Conservation (phyloP, 805 yeast species). For the Groenewaldozyma salmanticensis region DNA sequence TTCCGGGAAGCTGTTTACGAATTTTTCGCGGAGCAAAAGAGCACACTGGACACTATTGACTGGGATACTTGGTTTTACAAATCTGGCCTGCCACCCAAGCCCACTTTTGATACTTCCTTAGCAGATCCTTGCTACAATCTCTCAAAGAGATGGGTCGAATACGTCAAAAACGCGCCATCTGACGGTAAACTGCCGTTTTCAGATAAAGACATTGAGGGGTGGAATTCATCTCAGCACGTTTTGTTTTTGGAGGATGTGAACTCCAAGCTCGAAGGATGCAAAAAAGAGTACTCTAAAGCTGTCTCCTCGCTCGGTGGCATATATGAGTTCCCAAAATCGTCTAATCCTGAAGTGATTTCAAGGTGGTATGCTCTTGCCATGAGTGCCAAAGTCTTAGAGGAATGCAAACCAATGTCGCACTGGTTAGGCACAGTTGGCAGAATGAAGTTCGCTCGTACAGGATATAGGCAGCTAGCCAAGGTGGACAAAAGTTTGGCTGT, state of each 20-base stretch:
- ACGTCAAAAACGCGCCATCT: constrained; percentile 21
- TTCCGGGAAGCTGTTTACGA: constrained; percentile 69
- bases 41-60: constrained; percentile 57
- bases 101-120: constrained; percentile 65
- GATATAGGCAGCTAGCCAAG: constrained; percentile 52
- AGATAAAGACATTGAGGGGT: constrained; percentile 41
- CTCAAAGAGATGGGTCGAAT: constrained; percentile 54
- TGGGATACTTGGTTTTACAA: constrained; percentile 78
- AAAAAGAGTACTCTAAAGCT: constrained; percentile 27
- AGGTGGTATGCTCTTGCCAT: constrained; percentile 68
- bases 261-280: constrained; percentile 30
- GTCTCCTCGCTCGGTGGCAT: constrained; percentile 29
- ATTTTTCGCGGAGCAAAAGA: constrained; percentile 37
- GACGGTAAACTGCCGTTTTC: constrained; percentile 29
- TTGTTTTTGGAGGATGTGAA: constrained; percentile 67
- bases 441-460: constrained; percentile 91
- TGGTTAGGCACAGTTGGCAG: constrained; percentile 91
- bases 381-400: constrained; percentile 38
- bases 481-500: constrained; percentile 62
- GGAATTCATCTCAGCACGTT: constrained; percentile 67
- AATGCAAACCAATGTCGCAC: constrained; percentile 48
- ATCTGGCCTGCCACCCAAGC: constrained; percentile 87
- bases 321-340: constrained; percentile 41
- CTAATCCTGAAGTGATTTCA: constrained; percentile 73
- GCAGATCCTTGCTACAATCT: constrained; percentile 63